Evolutionary conservation across 106 monocot species (phyloP).

Genomic region (Platanthera guangdongensis): DNA sequence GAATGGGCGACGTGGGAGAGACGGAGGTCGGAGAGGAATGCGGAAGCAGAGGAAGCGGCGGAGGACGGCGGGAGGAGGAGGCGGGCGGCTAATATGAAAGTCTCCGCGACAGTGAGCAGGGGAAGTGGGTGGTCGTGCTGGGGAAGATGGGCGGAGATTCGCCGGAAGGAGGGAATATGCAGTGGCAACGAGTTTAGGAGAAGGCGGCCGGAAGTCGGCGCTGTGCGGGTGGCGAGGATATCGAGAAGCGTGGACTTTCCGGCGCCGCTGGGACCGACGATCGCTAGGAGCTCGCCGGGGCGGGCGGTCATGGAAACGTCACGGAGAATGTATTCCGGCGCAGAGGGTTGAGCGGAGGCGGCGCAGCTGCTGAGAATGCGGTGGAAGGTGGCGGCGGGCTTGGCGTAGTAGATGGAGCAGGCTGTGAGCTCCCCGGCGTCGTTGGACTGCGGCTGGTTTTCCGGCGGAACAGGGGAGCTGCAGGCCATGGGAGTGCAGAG

Average conservation of each 20-base stretch:
- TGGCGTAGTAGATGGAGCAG: slow-evolving; percentile 61
- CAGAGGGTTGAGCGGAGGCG: neutral
- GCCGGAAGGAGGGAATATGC: slow-evolving; percentile 53
- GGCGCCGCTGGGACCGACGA: slow-evolving; percentile 91
- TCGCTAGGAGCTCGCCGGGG: slow-evolving; percentile 62
- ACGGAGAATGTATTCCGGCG: slow-evolving; percentile 55
- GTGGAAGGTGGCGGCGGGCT: slow-evolving; percentile 29
- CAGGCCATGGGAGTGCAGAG: no score
- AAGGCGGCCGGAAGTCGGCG: slow-evolving; percentile 61
- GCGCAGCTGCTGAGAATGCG: neutral
- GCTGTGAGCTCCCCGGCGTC: slow-evolving; percentile 63
- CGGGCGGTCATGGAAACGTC: slow-evolving; percentile 68
- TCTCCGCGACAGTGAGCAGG: slow-evolving; percentile 76
- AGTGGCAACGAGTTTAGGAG: slow-evolving; percentile 68
- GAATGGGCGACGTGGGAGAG: slow-evolving; percentile 60
- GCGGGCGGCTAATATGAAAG: slow-evolving; percentile 67
- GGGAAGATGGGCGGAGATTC: slow-evolving; percentile 76
- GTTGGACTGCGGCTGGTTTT: no score
- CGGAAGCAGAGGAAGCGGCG: slow-evolving; percentile 12
- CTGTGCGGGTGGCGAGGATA: slow-evolving; percentile 62
- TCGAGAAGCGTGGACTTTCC: slow-evolving; percentile 93
- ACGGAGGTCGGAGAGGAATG: slow-evolving; percentile 59
- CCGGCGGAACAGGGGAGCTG: no score
- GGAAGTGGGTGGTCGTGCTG: slow-evolving; percentile 68
- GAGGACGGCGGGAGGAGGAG: slow-evolving; percentile 40